These are phyloP conservation scores for Neopestalotiopsis sp. DNA, from an alignment of 2,329 filamentous ascomycete genomes.

Conservation along the genomic window DNA sequence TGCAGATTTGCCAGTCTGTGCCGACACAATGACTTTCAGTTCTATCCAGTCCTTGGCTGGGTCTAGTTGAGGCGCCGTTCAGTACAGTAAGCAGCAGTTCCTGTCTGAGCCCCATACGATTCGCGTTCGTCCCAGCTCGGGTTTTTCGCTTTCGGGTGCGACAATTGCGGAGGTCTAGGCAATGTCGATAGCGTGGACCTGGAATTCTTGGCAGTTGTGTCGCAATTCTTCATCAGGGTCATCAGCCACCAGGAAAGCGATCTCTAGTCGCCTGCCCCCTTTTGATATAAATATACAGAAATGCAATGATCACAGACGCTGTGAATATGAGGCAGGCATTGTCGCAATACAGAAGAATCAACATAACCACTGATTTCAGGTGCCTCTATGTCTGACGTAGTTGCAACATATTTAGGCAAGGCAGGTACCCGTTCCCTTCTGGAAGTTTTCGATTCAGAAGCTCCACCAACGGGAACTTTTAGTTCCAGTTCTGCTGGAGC, in stretches of 20 bases:
- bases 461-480: not conserved
- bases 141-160: not conserved
- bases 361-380: too few species aligned
- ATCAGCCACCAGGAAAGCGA: too few species aligned
- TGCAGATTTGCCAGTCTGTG: not conserved
- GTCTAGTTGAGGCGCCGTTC: not conserved
- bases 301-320: too few species aligned
- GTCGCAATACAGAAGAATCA: too few species aligned
- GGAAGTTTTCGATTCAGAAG: not conserved
- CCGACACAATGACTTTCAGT: not conserved
- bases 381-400: not conserved
- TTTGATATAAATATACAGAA: too few species aligned
- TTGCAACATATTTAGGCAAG: not conserved
- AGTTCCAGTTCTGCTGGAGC: constrained; percentile 4
- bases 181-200: not conserved
- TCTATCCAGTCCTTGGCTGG: not conserved
- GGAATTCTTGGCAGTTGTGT: not conserved
- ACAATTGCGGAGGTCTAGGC: constrained; percentile 1
- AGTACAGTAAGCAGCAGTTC: not conserved
- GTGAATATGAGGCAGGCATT: too few species aligned
- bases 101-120: not conserved
- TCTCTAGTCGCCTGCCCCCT: too few species aligned
- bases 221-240: too few species aligned
- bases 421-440: not conserved
- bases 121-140: not conserved